A percentile compares a stretch with the other conserved stretches of the same genome.
These are phyloP conservation scores for Aspergillus intermedius DNA, from an alignment of 2,329 filamentous ascomycete genomes.

Conservation along the genomic window DNA sequence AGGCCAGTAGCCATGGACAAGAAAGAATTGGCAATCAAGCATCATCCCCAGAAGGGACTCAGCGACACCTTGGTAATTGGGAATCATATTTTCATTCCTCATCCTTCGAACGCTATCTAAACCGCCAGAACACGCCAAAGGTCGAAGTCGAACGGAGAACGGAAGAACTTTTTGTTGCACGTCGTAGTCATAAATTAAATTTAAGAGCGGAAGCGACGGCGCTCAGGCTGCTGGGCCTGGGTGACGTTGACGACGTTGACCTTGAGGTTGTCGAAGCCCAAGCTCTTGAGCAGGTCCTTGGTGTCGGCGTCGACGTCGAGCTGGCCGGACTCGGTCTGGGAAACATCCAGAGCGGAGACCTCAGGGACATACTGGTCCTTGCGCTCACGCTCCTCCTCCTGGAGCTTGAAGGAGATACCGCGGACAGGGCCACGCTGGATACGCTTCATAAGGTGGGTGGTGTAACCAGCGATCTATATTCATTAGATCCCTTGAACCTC, in stretches of 20 bases:
- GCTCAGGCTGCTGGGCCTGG: constrained; percentile 81
- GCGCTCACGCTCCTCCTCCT: constrained; percentile 99
- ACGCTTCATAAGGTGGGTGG: constrained; percentile 98
- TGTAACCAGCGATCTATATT: constrained; percentile 87
- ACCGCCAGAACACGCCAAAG: constrained; percentile 22
- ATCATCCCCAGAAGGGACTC: constrained; percentile 68
- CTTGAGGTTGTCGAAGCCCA: constrained; percentile 96
- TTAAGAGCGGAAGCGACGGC: constrained; percentile 59
- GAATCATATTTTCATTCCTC: constrained; percentile 37
- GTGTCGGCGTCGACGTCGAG: constrained; percentile 95
- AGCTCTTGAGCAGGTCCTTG: constrained; percentile 97
- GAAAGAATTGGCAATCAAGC: constrained; percentile 79
- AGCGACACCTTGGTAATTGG: constrained; percentile 73
- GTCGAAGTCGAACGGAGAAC: constrained; percentile 23
- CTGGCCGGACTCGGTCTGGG: constrained; percentile 82
- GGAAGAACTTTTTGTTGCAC: constrained; percentile 17
- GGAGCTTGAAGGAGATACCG: constrained; percentile 99
- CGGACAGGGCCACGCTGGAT: constrained; percentile 98
- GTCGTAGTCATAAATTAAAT: constrained; percentile 10
- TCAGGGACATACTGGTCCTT: constrained; percentile 99
- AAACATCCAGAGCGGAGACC: constrained; percentile 96
- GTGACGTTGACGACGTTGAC: constrained; percentile 90
- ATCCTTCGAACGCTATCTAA: constrained; percentile 24
- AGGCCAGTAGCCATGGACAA: background rate
- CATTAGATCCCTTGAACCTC: constrained; percentile 2